Conservation (phyloP, 306 rosid species). For the Cicer cuneatum region DNA sequence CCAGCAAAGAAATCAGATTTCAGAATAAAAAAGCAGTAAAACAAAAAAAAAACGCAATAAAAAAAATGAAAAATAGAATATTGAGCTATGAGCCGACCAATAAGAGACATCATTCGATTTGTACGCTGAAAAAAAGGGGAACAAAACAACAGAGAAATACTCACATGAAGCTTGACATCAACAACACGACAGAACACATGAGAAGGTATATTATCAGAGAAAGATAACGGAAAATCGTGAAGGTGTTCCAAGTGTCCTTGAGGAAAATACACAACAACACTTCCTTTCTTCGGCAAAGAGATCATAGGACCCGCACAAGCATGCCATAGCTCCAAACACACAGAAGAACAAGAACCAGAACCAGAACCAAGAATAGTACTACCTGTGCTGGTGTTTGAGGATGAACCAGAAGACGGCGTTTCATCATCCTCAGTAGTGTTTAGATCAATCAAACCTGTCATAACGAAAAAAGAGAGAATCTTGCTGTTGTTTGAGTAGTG, state of each 20-base stretch:
- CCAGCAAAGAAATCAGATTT: constrained; percentile 20
- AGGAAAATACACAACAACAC: constrained; percentile 74
- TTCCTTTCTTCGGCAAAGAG: constrained; percentile 85
- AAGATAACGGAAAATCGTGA: constrained; percentile 60
- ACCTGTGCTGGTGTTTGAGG: constrained; percentile 40
- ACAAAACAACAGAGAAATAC: background rate
- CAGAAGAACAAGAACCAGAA: constrained; percentile 46
- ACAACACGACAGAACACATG: constrained; percentile 84
- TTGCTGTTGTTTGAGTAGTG: background rate
- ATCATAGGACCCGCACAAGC: constrained; percentile 93
- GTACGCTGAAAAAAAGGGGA: constrained; percentile 1
- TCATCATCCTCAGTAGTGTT: constrained; percentile 86
- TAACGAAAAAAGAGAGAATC: constrained; percentile 28
- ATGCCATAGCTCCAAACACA: constrained; percentile 93
- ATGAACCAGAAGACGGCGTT: constrained; percentile 58
- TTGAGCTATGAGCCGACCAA: constrained; percentile 25
- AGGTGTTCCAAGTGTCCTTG: constrained; percentile 83
- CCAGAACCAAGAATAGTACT: background rate
- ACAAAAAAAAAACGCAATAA: too few relatives aligned
- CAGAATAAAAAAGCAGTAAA: background rate
- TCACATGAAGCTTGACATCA: constrained; percentile 85
- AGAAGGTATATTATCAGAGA: constrained; percentile 61
- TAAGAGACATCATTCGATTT: constrained; percentile 33
- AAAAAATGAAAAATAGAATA: background rate
- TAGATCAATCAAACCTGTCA: constrained; percentile 85